Evolutionary conservation across 1,284 basidiomycete species (phyloP).

Genomic region (Cutaneotrichosporon arboriforme): DNA sequence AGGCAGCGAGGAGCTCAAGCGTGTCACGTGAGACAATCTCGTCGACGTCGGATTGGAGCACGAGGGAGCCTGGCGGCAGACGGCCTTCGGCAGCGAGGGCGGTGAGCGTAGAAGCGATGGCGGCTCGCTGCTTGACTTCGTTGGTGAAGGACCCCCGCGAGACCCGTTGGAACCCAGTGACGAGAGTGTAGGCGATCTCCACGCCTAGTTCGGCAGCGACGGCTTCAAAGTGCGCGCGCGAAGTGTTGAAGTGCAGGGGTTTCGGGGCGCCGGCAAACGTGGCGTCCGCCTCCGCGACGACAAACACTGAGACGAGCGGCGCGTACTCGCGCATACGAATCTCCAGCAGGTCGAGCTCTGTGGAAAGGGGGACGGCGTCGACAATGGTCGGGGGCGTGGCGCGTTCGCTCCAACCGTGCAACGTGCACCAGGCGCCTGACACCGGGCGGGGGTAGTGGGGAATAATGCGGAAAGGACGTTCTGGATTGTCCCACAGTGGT

Average conservation of each 20-base stretch:
- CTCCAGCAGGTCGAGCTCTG: slow-evolving; percentile 64
- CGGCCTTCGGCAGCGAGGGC: slow-evolving; percentile 12
- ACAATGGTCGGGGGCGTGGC: slow-evolving; percentile 12
- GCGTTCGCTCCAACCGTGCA: slow-evolving; percentile 21
- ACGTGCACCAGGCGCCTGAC: slow-evolving; percentile 17
- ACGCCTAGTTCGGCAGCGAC: too few species aligned
- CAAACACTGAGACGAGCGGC: slow-evolving; percentile 58
- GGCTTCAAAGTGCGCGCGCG: slow-evolving; percentile 18
- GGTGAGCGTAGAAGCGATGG: background rate
- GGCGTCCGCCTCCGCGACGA: slow-evolving; percentile 61
- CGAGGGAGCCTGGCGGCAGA: too few species aligned
- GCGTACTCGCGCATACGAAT: slow-evolving; percentile 63
- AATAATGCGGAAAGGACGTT: slow-evolving; percentile 15
- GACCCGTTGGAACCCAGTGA: slow-evolving; percentile 6
- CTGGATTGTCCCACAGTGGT: slow-evolving; percentile 30
- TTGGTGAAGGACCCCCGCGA: slow-evolving; percentile 49
- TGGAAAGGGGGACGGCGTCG: slow-evolving; percentile 60
- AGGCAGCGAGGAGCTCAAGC: slow-evolving; percentile 56
- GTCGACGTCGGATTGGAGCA: slow-evolving; percentile 65
- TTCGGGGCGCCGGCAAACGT: slow-evolving; percentile 62
- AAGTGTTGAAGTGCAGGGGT: slow-evolving; percentile 52
- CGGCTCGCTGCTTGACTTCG: slow-evolving; percentile 28
- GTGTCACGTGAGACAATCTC: slow-evolving; percentile 61
- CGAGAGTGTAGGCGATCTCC: too few species aligned
- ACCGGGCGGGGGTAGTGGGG: slow-evolving; percentile 19